phyloP scores from a whole-genome alignment of 108 stramenopile genomes.

The Aurantiochytrium sp. region DNA sequence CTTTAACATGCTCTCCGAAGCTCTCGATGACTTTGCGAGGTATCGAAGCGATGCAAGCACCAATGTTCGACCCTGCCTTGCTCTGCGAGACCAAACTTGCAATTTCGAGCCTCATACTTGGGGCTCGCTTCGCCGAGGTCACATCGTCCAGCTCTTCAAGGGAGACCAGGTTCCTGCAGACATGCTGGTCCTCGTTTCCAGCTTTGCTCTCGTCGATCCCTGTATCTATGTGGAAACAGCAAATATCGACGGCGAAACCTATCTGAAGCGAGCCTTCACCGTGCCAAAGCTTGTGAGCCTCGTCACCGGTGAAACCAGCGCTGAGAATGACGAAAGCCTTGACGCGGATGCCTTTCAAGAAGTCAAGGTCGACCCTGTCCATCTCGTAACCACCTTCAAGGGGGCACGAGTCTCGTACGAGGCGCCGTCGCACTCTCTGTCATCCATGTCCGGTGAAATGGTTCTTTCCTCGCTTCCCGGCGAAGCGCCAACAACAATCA shows the following conservation, averaged over 20 bases:
- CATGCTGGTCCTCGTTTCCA: constrained; percentile 72
- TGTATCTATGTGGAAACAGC: constrained; percentile 80
- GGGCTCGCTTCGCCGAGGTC: constrained; percentile 67
- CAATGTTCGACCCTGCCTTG: constrained; percentile 31
- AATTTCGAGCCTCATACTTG: not conserved
- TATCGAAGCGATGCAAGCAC: constrained; percentile 70
- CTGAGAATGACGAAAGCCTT: not conserved
- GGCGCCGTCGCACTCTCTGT: not conserved
- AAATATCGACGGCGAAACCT: constrained; percentile 95
- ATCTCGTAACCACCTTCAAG: not conserved
- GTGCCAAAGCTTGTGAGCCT: not conserved
- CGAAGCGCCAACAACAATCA: too few species aligned
- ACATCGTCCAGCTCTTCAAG: constrained; percentile 74
- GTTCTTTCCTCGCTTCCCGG: not conserved
- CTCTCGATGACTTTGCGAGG: constrained; percentile 71
- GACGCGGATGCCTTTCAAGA: not conserved
- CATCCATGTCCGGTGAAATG: not conserved
- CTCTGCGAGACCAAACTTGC: not conserved
- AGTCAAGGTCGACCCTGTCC: not conserved
- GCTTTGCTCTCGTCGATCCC: constrained; percentile 56
- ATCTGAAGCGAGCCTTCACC: constrained; percentile 64
- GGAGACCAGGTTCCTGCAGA: constrained; percentile 88
- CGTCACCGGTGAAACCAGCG: not conserved
- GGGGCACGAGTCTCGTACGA: not conserved
- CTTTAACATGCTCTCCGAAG: constrained; percentile 81